phyloP scores from a whole-genome alignment of 169 alveolate species.

The Plasmodium blacklocki region DNA sequence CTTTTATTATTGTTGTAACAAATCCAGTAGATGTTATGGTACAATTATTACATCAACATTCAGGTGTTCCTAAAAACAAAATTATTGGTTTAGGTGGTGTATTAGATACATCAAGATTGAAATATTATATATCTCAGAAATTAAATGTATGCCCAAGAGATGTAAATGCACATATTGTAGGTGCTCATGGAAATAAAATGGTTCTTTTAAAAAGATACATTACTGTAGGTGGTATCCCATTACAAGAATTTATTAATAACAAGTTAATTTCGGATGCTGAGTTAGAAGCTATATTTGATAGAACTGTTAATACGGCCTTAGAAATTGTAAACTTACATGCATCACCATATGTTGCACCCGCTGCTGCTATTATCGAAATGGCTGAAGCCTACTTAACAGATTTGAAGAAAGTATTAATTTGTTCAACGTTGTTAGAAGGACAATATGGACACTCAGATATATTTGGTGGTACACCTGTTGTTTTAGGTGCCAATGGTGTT shows the following conservation, averaged over 20 bases:
- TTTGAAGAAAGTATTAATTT: slow-evolving; percentile 85
- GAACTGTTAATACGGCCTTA: slow-evolving; percentile 83
- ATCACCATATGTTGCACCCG: slow-evolving; percentile 86
- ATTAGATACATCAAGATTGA: slow-evolving; percentile 89
- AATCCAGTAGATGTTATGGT: slow-evolving; percentile 92
- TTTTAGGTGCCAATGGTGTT: slow-evolving; percentile 89
- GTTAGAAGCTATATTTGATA: slow-evolving; percentile 80
- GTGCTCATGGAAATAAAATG: slow-evolving; percentile 91
- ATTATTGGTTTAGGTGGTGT: slow-evolving; percentile 91
- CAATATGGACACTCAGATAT: slow-evolving; percentile 88
- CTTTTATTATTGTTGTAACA: slow-evolving; percentile 89
- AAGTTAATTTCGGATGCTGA: slow-evolving; percentile 75
- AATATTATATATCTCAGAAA: slow-evolving; percentile 84
- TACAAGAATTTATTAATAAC: slow-evolving; percentile 78
- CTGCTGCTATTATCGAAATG: slow-evolving; percentile 84
- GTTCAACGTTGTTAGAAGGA: slow-evolving; percentile 90
- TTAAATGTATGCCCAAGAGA: slow-evolving; percentile 86
- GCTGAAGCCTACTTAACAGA: slow-evolving; percentile 85
- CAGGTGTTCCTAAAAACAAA: slow-evolving; percentile 89
- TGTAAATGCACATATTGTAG: slow-evolving; percentile 89
- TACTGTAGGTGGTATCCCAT: slow-evolving; percentile 84
- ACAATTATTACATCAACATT: slow-evolving; percentile 81
- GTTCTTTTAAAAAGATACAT: slow-evolving; percentile 79
- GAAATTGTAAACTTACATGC: slow-evolving; percentile 83
- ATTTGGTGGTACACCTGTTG: slow-evolving; percentile 89